These are phyloP conservation scores for Neophaeococcomyces mojaviensis DNA, from an alignment of 2,329 filamentous ascomycete species.

Conservation along the genomic window DNA sequence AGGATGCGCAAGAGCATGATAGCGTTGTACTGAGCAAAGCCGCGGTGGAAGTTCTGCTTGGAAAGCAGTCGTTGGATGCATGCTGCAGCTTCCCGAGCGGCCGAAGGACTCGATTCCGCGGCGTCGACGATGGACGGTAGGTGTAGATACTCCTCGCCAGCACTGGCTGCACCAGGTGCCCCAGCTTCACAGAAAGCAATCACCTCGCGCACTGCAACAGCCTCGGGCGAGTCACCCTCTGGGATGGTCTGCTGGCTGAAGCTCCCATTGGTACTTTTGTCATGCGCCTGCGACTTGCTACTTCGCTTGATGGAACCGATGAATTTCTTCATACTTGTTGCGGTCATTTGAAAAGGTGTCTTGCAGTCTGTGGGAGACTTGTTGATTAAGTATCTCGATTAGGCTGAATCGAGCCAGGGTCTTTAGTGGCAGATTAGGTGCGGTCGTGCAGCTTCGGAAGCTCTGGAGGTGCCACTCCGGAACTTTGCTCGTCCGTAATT, in stretches of 20 bases:
- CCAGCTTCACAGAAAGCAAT: slow-evolving; percentile 72
- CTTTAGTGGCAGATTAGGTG: neutral
- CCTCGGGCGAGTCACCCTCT: slow-evolving; percentile 33
- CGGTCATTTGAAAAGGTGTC: slow-evolving; percentile 1
- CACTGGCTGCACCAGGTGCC: slow-evolving; percentile 43
- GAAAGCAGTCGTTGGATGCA: slow-evolving; percentile 76
- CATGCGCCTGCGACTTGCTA: neutral
- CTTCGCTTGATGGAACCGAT: slow-evolving; percentile 8
- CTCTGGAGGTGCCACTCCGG: neutral
- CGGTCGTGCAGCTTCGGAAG: neutral
- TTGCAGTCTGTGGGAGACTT: neutral
- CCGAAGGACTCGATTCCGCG: slow-evolving; percentile 82
- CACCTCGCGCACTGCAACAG: slow-evolving; percentile 33
- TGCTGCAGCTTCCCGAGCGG: slow-evolving; percentile 72
- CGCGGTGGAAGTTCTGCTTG: slow-evolving; percentile 57
- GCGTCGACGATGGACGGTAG: slow-evolving; percentile 90
- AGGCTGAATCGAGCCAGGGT: neutral
- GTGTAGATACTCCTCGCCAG: slow-evolving; percentile 81
- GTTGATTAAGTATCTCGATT: neutral
- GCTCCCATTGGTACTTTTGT: slow-evolving; percentile 1
- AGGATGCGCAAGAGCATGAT: slow-evolving; percentile 93
- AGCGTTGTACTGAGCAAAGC: slow-evolving; percentile 85
- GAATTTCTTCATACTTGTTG: slow-evolving; percentile 11
- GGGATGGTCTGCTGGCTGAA: slow-evolving; percentile 6
- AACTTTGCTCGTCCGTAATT: neutral